Conservation (phyloP, 306 rosid species). For the Prunus fruticosa region DNA sequence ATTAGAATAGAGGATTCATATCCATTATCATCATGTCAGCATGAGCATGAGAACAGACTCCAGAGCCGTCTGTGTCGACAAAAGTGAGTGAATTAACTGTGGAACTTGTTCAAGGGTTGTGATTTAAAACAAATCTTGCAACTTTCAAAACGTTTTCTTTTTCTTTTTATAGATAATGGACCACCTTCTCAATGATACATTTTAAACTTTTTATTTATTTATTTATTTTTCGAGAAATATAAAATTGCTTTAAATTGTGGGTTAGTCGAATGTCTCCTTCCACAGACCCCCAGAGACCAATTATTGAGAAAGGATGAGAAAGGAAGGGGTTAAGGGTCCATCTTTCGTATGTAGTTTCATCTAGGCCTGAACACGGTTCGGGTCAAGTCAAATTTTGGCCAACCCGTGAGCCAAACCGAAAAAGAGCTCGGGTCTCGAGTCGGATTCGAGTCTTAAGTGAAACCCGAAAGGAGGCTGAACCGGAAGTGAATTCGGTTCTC, state of each 20-base stretch:
- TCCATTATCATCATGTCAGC: background rate
- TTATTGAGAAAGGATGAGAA: background rate
- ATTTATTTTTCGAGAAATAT: background rate
- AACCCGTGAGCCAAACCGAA: no score
- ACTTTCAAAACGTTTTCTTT: background rate
- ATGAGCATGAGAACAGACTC: background rate
- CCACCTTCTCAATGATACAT: background rate
- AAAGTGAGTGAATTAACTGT: slow-evolving; percentile 3
- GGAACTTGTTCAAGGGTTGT: background rate
- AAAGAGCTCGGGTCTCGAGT: no score
- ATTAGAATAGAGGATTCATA: no score
- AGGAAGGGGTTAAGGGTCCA: background rate
- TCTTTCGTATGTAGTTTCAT: background rate
- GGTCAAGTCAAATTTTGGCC: no score
- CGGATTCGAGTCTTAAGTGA: no score
- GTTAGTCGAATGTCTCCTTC: background rate
- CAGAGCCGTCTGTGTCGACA: background rate
- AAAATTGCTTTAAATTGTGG: background rate
- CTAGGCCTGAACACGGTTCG: no score
- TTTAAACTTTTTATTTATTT: background rate
- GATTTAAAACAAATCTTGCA: background rate
- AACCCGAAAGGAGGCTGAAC: no score
- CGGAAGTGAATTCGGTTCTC: no score
- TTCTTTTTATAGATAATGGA: background rate
- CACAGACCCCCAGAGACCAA: background rate